phyloP scores from a whole-genome alignment of 2,329 filamentous ascomycete genomes.

The Pezicula rhizophila region DNA sequence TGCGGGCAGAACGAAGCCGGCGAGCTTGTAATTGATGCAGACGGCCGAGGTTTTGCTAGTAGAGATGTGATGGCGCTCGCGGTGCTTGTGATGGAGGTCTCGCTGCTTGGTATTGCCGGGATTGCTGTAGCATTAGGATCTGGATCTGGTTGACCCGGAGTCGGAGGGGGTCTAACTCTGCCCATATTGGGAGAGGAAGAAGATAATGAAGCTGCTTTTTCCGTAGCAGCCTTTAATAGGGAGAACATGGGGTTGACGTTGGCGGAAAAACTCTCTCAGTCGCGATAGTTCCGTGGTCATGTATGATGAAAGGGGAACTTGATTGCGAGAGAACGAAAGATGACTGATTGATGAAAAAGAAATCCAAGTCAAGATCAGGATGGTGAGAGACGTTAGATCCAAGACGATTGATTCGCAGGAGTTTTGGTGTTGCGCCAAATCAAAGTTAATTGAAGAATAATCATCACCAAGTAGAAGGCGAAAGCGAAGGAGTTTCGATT shows the following conservation, averaged over 20 bases:
- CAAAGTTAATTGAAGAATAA: too few relatives aligned
- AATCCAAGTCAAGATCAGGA: not conserved
- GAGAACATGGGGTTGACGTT: not conserved
- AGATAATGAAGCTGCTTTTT: constrained; percentile 1
- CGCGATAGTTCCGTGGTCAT: constrained; percentile 1
- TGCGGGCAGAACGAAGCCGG: constrained; percentile 8
- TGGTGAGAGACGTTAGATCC: not conserved
- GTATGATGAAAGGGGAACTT: not conserved
- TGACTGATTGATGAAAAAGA: not conserved
- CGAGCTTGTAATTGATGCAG: not conserved
- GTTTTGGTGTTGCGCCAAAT: too few relatives aligned
- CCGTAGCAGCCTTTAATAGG: not conserved
- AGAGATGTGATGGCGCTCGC: not conserved
- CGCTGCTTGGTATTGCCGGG: constrained; percentile 4
- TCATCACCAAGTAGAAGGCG: too few relatives aligned
- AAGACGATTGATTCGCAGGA: not conserved
- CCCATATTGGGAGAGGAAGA: constrained; percentile 7
- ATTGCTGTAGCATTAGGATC: not conserved
- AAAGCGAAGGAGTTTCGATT: not conserved
- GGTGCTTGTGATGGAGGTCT: not conserved
- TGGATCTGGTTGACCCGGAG: constrained; percentile 1
- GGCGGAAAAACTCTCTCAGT: not conserved
- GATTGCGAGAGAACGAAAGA: not conserved
- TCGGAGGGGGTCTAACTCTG: constrained; percentile 5
- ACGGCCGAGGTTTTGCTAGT: not conserved